A percentile compares a stretch with the other conserved stretches of the same genome.
These are phyloP conservation scores for Phytopythium kandeliae DNA, from an alignment of 352 stramenopile species.

Conservation along the genomic window DNA sequence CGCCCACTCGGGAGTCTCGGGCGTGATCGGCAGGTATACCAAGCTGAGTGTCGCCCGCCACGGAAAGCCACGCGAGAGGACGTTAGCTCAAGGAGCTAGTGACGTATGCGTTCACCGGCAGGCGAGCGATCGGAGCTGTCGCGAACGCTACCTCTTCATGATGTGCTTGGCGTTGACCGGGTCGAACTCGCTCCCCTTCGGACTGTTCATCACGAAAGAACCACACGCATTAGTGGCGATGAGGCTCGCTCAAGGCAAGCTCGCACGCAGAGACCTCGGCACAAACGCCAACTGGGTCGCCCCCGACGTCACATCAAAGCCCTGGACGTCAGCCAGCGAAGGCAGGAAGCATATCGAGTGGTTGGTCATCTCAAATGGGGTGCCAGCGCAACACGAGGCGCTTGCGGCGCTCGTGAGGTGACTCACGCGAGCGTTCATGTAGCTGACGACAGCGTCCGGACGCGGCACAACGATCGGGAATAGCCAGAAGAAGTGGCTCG, in stretches of 20 bases:
- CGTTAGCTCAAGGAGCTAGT: background rate
- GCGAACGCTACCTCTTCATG: constrained; percentile 49
- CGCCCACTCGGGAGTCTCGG: constrained; percentile 71
- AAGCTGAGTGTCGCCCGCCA: constrained; percentile 22
- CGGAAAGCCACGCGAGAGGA: background rate
- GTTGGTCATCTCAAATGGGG: no score
- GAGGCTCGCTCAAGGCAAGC: no score
- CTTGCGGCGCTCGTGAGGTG: no score
- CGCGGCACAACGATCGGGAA: constrained; percentile 69
- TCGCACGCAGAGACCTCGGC: constrained; percentile 57
- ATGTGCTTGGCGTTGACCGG: constrained; percentile 59
- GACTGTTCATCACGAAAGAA: constrained; percentile 15
- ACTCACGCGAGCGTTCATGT: constrained; percentile 72
- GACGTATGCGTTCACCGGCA: background rate
- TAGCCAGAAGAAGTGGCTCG: constrained; percentile 79
- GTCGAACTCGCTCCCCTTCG: constrained; percentile 41
- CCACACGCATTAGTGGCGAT: background rate
- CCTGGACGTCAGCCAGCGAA: constrained; percentile 19
- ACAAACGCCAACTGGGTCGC: constrained; percentile 69
- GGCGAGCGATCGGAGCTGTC: background rate
- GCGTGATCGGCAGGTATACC: constrained; percentile 72
- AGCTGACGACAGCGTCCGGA: constrained; percentile 39
- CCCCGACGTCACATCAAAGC: constrained; percentile 77
- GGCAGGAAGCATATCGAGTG: background rate
- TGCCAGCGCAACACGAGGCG: no score